Conservation (phyloP, 495 filamentous ascomycete genomes). For the Hypoxylon fuscum region DNA sequence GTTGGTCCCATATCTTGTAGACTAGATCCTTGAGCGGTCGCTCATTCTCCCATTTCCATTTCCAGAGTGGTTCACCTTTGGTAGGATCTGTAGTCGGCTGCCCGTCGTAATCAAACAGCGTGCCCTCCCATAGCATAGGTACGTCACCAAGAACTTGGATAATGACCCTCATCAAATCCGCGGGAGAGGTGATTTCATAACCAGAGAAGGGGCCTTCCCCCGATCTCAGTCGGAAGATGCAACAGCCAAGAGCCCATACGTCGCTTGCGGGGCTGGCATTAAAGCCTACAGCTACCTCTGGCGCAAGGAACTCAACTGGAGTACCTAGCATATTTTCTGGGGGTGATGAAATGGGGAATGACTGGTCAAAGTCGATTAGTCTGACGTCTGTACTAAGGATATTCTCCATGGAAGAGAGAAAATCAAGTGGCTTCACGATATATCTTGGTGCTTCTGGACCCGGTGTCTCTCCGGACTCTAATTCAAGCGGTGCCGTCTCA, state of each 20-base stretch:
- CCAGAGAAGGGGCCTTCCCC: slow-evolving; percentile 31
- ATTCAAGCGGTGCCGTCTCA: slow-evolving; percentile 26
- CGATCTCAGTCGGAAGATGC: slow-evolving; percentile 34
- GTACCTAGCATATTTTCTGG: slow-evolving; percentile 33
- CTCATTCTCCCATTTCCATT: slow-evolving; percentile 10
- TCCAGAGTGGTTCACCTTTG: slow-evolving; percentile 23
- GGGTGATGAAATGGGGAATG: slow-evolving; percentile 28
- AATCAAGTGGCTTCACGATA: slow-evolving; percentile 32
- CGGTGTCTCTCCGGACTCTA: slow-evolving; percentile 29
- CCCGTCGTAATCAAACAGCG: slow-evolving; percentile 30
- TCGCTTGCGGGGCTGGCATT: slow-evolving; percentile 34
- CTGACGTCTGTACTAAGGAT: slow-evolving; percentile 30
- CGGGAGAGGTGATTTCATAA: slow-evolving; percentile 26
- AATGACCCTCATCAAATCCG: slow-evolving; percentile 22
- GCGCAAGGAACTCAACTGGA: slow-evolving; percentile 35
- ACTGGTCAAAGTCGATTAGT: slow-evolving; percentile 38
- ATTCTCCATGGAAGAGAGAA: slow-evolving; percentile 27
- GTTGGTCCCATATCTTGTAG: slow-evolving; percentile 37
- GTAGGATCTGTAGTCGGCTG: slow-evolving; percentile 35
- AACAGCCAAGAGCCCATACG: slow-evolving; percentile 36
- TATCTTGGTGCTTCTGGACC: slow-evolving; percentile 33
- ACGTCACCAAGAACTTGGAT: slow-evolving; percentile 33
- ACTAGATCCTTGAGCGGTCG: slow-evolving; percentile 30
- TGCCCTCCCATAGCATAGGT: slow-evolving; percentile 29
- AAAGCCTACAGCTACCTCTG: slow-evolving; percentile 33